Evolutionary conservation across 2,329 filamentous ascomycete species (phyloP), one percentile per base, ranked within the genome.

Genomic region (Endoconidiophora laricicola): DNA sequence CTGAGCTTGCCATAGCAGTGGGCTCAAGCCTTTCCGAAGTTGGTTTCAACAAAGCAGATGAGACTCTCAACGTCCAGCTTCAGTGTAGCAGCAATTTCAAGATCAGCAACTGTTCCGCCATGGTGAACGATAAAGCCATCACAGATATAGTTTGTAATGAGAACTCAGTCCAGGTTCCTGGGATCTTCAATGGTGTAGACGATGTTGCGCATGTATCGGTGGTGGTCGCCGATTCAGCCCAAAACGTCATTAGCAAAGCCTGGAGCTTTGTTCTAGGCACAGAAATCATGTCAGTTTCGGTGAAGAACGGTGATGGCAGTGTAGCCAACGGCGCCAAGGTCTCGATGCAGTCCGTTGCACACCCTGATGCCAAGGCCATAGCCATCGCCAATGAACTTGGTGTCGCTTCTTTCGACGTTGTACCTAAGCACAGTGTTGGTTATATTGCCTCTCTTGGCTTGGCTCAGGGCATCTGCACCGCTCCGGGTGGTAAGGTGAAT

Each of bases 181-280:
- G 44, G 2, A 47, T 53, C 38, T 53, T 49, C 29, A 37, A 40
- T 3, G 14, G 26, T 18, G 38, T n/a, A 6, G 44, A 42, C 4
- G 42, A 46, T 38, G 42, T 45, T 14, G 38, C 51, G 6, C 47
- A 53, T 14, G 51, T 53, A 14, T 26, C 51, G 10, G 46, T 53
- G 14, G 33, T 48, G 22, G 51, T 53, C 4, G 42, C 20, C 3
- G 51, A 53, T 36, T 6, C 16, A 10, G 18, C 43, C 9, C 41
- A 49, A 29, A 53, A 50, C 14, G 23, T 42, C 16, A 40, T 53
- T 20, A 46, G 42, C 22, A 49, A 44, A 23, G 39, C 51, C 4
- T 53, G 48, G 44, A 46, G 46, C 18, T 53, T 49, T 44, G 51
- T 48, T n/a, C 20, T 45, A 7, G 47, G 44, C 2, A 46, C 47